Evolutionary conservation across 768 basidiomycete genomes (phyloP), one percentile per base, ranked within the genome.

Genomic region (Auriculariales sp.): DNA sequence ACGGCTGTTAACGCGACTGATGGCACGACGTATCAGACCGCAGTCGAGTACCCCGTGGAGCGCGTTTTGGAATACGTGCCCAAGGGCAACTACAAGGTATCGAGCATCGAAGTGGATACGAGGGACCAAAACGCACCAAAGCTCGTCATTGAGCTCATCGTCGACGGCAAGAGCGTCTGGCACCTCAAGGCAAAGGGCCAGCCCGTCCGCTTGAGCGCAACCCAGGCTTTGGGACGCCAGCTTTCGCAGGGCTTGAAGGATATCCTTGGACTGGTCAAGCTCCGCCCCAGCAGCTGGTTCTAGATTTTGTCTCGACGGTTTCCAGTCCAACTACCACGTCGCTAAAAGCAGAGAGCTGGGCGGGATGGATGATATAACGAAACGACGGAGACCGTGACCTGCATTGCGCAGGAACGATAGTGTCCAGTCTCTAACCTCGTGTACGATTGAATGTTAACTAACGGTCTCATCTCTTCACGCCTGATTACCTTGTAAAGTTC

Each of bases 91-190:
- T 68, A 69, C 54, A 85, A 85, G 61, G 82, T 79, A 80, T 77
- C 81, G 2, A 62, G 78, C 0, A 71, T 89, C 39, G 81, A 83
- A 59, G 66, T 89, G 24, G 80, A 89, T 58, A 83, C 81, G 1
- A 67, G 69, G 27, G 67, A 80, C 54, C 55, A 62, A 3, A 58
- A 66, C 28, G 64, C 65, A 22, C 85, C 85, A 0, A 67, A 62
- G 11, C 60, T 83, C 15, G 66, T 67, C 24, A 56, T 86, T 12
- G 76, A 82, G 58, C 67, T 79, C 11, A 65, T 77, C 55, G 72
- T 83, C 47, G 74, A 82, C 53, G 83, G 83, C 31, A 36, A 56
- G 66, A 7, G 68, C 66, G 11, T 81, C 77, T 49, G 2, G 49
- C 80, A 78, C 31, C 62, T 72, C 46, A 68, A 73, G 32, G 62